Conservation (phyloP, 768 basidiomycete species). For the Termitomyces sp. region DNA sequence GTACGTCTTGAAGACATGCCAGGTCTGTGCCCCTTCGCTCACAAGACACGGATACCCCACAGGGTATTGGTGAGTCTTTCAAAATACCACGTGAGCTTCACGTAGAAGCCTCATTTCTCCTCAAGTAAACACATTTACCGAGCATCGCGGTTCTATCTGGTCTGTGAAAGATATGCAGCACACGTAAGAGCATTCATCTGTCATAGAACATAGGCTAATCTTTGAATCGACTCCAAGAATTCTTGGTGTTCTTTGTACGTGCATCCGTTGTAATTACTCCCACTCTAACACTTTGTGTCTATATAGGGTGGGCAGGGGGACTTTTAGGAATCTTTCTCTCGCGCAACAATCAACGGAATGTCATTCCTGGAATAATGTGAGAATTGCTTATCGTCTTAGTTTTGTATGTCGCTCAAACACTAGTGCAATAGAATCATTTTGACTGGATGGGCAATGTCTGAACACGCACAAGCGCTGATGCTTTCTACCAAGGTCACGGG, state of each 20-base stretch:
- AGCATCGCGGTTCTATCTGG: constrained; percentile 80
- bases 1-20: constrained; percentile 22
- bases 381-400: constrained; percentile 16
- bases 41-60: not conserved
- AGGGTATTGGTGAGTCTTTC: constrained; percentile 52
- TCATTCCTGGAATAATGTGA: constrained; percentile 81
- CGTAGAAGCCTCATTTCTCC: not conserved
- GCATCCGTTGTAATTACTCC: not conserved
- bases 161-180: constrained; percentile 94
- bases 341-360: constrained; percentile 74
- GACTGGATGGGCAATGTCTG: constrained; percentile 93
- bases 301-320: constrained; percentile 89
- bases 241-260: constrained; percentile 67
- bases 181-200: constrained; percentile 49
- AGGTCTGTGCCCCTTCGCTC: not conserved
- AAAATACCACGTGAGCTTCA: not conserved
- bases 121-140: constrained; percentile 87
- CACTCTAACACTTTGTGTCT: constrained; percentile 3
- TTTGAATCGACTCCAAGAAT: constrained; percentile 36
- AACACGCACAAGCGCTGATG: constrained; percentile 81
- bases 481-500: constrained; percentile 68
- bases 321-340: constrained; percentile 82
- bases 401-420: not conserved
- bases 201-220: not conserved
- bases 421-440: constrained; percentile 59